Base-by-base conservation (phyloP, 345 rosid species). In the Euphorbia lathyris region DNA sequence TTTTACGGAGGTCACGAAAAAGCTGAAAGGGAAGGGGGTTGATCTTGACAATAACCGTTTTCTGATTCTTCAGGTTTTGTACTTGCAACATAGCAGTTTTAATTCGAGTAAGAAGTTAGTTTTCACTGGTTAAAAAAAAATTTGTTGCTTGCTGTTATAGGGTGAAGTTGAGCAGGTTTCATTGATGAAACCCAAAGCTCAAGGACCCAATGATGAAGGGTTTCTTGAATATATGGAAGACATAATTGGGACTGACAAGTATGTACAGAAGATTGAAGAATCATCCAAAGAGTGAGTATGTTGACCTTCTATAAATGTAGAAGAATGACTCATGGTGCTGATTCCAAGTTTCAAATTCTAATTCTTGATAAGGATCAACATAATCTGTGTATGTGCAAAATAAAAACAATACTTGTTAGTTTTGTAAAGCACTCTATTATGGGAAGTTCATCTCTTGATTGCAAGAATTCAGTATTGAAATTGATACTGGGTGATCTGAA, bases 151-250 rank as follows among this genome's bases (percentile, higher is more conserved):
- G 57, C 61, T 74, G 71, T 72, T 72, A 71, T 82, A 95, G 99
- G 99, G 99, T 70, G 99, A 95, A 82, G 99, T 95, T 14, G 99
- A 95, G 83, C 99, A 95, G 83, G 92, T 95, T 82, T 95, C 99
- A 34, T 83, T 95, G 73, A 95, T 95, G 99, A 95, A 90, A 78
- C 98, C 98, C 7, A 95, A 95, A 77, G 87, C 96, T 73, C 98
- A 95, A 81, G 96, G 97, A 70, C 97, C 90, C 16, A 97, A 92
- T 78, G 99, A 95, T 79, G 99, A 95, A 83, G 99, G 99, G 72
- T 95, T 92, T 81, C 94, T 95, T 26, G 99, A 95, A 78, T 95
- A 92, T 69, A 84, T 95, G 2, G 99, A 95, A 76, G 99, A 92
- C 83, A 95, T 95, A 36, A 88, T 95, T 68, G 99, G 99, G 68